Evolutionary conservation across 768 basidiomycete genomes (phyloP).

Genomic region (Cyathus striatus): DNA sequence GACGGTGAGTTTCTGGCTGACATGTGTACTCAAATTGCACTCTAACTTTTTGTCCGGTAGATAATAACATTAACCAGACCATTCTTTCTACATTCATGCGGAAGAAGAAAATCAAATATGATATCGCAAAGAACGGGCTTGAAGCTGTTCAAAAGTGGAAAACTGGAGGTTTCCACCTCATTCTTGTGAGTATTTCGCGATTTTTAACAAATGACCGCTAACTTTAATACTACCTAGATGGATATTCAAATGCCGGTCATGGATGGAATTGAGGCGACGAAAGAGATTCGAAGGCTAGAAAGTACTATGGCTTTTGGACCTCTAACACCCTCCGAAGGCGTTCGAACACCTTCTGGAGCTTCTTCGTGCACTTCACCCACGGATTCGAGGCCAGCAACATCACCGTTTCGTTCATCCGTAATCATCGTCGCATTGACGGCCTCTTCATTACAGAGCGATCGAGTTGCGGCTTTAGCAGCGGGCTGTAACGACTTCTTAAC

Average conservation of each 20-base stretch:
- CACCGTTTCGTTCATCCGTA: slow-evolving; percentile 86
- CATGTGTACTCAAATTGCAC: slow-evolving; percentile 1
- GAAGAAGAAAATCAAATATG: slow-evolving; percentile 93
- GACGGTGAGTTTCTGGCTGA: slow-evolving; percentile 61
- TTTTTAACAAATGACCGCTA: slow-evolving; percentile 11
- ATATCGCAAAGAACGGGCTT: slow-evolving; percentile 89
- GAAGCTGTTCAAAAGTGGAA: slow-evolving; percentile 97
- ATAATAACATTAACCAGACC: slow-evolving; percentile 98
- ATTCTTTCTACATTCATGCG: slow-evolving; percentile 97
- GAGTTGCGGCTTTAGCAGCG: slow-evolving; percentile 94
- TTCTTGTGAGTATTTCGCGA: slow-evolving; percentile 61
- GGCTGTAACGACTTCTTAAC: slow-evolving; percentile 99
- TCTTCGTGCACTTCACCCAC: slow-evolving; percentile 21
- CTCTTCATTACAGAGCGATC: slow-evolving; percentile 90
- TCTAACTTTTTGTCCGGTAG: slow-evolving; percentile 35
- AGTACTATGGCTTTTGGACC: slow-evolving; percentile 63
- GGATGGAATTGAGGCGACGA: slow-evolving; percentile 97
- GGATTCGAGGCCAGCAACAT: slow-evolving; percentile 43
- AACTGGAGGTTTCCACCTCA: slow-evolving; percentile 90
- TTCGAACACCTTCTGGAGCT: slow-evolving; percentile 49
- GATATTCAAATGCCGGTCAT: slow-evolving; percentile 99
- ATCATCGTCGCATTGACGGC: slow-evolving; percentile 99
- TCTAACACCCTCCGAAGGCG: slow-evolving; percentile 59
- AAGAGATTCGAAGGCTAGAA: slow-evolving; percentile 88
- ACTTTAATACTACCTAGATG: slow-evolving; percentile 59